Evolutionary conservation across 2,329 filamentous ascomycete genomes (phyloP), one percentile per base, ranked within the genome.

Genomic region (Pseudogymnoascus sp.): DNA sequence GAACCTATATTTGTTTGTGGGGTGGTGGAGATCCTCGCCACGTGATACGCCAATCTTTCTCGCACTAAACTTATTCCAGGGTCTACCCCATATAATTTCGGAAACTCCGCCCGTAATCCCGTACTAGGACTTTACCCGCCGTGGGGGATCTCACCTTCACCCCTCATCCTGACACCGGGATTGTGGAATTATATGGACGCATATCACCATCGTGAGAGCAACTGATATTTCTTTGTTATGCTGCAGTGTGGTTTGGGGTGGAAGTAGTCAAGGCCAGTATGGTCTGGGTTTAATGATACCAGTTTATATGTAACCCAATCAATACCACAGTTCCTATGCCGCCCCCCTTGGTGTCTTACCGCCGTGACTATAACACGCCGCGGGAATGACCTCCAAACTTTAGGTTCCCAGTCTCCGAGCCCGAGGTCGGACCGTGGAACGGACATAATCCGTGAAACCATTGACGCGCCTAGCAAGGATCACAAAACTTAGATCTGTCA

Each of bases 401-500:
- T 33, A 55, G 12, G n/a, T 55, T 55, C 49, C 45, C 28, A 33
- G 16, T 4, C 7, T 28, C 49, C 49, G 49, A 55, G 49, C 49
- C 49, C 49, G 49, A 55, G 49, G 49, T 55, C 49, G 49, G 49
- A 55, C 49, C 49, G 49, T 9, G 28, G 28, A 16, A 55, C 49
- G 49, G 49, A 55, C 25, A 55, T 55, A 55, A 55, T 33, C 49
- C 28, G 49, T 55, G 28, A 55, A 55, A 55, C 28, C 49, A 55
- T 55, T 55, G 28, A 35, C 28, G 49, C 49, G 49, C 49, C 16
- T 55, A 55, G 49, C 49, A 55, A 55, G 49, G 49, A 55, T 55
- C 28, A 33, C 28, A 55, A 55, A 55, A 55, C 49, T 31, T 55
- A 55, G 49, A 55, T 55, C 49, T 55, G 49, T 55, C 49, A 55